Evolutionary conservation across 352 stramenopile species (phyloP), one percentile per base, ranked within the genome.

Genomic region (Phytophthora constricta): DNA sequence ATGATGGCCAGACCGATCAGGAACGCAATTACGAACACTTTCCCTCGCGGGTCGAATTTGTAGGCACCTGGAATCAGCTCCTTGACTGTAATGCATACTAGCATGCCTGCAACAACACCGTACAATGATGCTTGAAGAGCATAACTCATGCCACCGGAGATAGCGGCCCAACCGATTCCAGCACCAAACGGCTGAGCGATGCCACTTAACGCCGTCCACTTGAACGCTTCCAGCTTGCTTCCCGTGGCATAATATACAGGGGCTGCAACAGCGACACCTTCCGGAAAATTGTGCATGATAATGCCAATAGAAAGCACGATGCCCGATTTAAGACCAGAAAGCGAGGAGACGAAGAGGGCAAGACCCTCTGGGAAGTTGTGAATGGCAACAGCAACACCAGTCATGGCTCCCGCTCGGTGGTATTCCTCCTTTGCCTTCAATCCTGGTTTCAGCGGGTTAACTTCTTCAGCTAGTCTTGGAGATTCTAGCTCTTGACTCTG

Each of bases 231-330:
- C 28, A 82, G 80, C 7, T 95, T 87, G 72, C 89, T 97, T 11
- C 95, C 96, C 2, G 97, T 99, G 1, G 96, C 93, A 67, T 98
- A 99, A 77, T 98, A 99, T 5, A 99, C 90, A 0, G 97, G 96
- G 11, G 98, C 87, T 26, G 96, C 92, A 27, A 99, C 93, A 55
- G 93, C 97, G 19, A 99, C 69, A 1, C 97, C 97, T 61, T 99
- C 97, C 2, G 97, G 97, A 58, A 99, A 96, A 65, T 99, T 99
- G 78, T 99, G 97, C 42, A 99, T 87, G 10, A 92, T 96, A 68
- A 99, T 99, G 19, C 91, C 96, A 59, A 99, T 74, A 2, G 96
- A 96, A 14, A 99, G 78, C 39, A 97, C 86, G 19, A 90, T 74
- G 20, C 97, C 97, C 5, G 98, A 87, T 7, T 71, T 74, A 14